Percentiles rank a stretch among this genome's conserved stretches.
phyloP scores from a whole-genome alignment of 1,284 basidiomycete genomes.

The Microbotryum lychnidis-dioicae region DNA sequence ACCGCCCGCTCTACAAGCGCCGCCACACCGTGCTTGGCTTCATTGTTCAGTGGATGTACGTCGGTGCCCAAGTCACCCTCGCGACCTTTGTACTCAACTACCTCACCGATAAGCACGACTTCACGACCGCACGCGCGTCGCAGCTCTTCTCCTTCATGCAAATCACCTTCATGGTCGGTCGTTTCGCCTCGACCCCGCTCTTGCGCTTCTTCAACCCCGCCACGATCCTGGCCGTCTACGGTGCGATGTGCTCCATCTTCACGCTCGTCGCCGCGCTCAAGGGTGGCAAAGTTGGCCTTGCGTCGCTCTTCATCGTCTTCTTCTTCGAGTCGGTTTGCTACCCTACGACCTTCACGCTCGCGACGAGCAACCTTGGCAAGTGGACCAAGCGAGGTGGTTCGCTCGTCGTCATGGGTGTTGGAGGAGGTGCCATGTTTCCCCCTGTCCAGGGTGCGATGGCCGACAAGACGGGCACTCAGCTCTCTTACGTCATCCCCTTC shows the following conservation, averaged over 20 bases:
- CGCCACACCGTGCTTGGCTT: conserved; percentile 63
- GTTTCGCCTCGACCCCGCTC: conserved; percentile 57
- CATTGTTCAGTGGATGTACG: conserved; percentile 61
- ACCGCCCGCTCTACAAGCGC: conserved; percentile 60
- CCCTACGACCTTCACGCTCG: conserved; percentile 54
- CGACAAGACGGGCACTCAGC: conserved; percentile 49
- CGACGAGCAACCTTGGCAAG: conserved; percentile 59
- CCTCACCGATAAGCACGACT: conserved; percentile 55
- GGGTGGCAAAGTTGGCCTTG: conserved; percentile 52
- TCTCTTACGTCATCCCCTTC: conserved; percentile 42
- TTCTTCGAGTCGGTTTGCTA: conserved; percentile 42
- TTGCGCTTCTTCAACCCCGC: conserved; percentile 57
- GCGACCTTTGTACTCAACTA: conserved; percentile 66
- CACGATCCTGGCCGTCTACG: conserved; percentile 53
- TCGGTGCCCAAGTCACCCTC: conserved; percentile 51
- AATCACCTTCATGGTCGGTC: conserved; percentile 55
- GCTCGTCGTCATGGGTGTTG: conserved; percentile 49
- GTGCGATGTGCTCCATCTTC: conserved; percentile 50
- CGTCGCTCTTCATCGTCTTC: conserved; percentile 59
- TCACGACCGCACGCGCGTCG: conserved; percentile 50
- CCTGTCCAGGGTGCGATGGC: conserved; percentile 61
- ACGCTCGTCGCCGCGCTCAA: conserved; percentile 51
- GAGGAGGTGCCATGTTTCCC: conserved; percentile 55
- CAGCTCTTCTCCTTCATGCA: conserved; percentile 63
- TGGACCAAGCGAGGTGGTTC: conserved; percentile 63